Conservation (phyloP, 2,329 filamentous ascomycete genomes). For the Gnomoniopsis sp. region DNA sequence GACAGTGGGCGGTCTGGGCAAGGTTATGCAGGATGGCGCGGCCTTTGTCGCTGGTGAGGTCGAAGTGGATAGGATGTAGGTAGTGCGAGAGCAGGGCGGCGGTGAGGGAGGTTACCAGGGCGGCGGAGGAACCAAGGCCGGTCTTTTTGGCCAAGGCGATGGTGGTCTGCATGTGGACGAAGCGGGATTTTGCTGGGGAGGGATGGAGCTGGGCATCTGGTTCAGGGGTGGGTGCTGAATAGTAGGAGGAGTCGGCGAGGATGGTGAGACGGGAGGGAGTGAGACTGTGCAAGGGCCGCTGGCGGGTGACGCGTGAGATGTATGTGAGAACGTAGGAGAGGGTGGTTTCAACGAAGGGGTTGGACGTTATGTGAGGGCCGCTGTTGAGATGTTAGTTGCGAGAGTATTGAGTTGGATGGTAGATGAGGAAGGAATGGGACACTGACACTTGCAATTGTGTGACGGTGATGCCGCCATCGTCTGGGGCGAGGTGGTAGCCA, state of each 20-base stretch:
- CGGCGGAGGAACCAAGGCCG: conserved; percentile 89
- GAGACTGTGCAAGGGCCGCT: conserved; percentile 47
- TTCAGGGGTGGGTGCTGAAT: conserved; percentile 61
- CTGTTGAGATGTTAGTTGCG: conserved; percentile 26
- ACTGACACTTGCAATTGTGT: conserved; percentile 77
- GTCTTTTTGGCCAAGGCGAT: conserved; percentile 87
- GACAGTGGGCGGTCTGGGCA: conserved; percentile 88
- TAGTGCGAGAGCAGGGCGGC: conserved; percentile 76
- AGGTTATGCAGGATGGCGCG: conserved; percentile 78
- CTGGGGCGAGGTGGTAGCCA: conserved; percentile 66
- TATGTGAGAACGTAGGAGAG: conserved; percentile 86
- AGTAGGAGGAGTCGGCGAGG: conserved; percentile 94
- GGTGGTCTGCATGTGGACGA: conserved; percentile 73
- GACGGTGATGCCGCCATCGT: conserved; percentile 75
- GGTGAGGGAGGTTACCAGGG: conserved; percentile 84
- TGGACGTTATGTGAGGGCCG: conserved; percentile 47
- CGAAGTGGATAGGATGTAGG: conserved; percentile 54
- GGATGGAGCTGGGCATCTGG: conserved; percentile 12
- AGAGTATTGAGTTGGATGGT: not conserved
- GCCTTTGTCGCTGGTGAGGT: conserved; percentile 51
- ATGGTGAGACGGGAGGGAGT: conserved; percentile 75
- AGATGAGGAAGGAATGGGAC: conserved; percentile 8
- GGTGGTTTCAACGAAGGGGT: conserved; percentile 90
- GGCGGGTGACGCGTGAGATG: conserved; percentile 47
- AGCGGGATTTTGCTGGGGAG: conserved; percentile 43